Base-by-base conservation (phyloP, 208 protist genomes). In the Herpetomonas samuelpessoai region DNA sequence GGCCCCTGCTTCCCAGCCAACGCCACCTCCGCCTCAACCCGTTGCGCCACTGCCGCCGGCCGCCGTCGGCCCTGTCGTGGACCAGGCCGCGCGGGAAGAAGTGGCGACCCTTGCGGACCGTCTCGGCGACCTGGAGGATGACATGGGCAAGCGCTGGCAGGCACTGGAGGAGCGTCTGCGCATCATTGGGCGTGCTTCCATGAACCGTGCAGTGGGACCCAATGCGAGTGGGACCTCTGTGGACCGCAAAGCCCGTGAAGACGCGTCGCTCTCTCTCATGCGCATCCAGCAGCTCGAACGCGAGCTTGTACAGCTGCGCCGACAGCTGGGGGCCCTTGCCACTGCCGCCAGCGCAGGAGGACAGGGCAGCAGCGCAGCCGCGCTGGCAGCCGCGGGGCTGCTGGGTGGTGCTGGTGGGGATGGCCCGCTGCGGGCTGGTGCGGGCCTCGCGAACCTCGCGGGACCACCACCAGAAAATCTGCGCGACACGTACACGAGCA, bases 191-290 rank as follows among this genome's bases (percentile, higher is more conserved):
- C 71, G 88, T 16, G 83, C 85, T 18, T 68, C 80, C 10, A 75
- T 91, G 71, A 81, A 83, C 62, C 76, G 75, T 41, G 62, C 60
- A 18, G 48, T 55, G 19, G 6, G 9, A 41, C 63, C 68, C 2
- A 65, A 63, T 26, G 24, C 52, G 18, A n/a, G 45, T 1, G 46
- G 51, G 3, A n/a, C 46, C 10, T 67, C 80, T 22, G 79, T 90
- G 52, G 88, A 95, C 57, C 76, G 88, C 60, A 95, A 92, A 67
- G 85, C 85, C 0, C 84, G 88, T 46, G 85, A 95, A 68, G 88
- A 95, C 66, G 83, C 83, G 27, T 81, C 88, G 35, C 49, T 87
- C 46, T 92, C 85, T 14, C 74, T 92, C 10, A 92, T 92, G 88
- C 76, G 88, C 10, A 70, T 91, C 26, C 84, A 92, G 76, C 74